Evolutionary conservation across 192 early-diverging fungal genomes (phyloP).

Genomic region (Coemansia sp.): DNA sequence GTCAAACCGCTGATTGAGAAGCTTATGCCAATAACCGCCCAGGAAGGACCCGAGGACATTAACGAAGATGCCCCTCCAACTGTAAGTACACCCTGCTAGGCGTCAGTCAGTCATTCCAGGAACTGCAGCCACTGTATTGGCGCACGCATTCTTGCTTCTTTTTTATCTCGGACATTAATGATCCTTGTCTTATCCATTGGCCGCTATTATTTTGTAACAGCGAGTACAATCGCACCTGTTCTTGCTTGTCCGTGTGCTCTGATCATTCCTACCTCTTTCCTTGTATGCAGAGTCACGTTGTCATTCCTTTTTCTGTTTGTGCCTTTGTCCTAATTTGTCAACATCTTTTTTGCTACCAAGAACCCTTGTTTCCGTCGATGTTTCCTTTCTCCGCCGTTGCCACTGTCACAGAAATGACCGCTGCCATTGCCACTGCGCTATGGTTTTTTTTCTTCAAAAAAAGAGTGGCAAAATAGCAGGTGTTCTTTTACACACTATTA

Average conservation of each 20-base stretch:
- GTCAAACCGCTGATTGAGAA: constrained; percentile 74
- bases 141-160: too few relatives aligned
- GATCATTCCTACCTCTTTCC: constrained; percentile 2
- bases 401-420: too few relatives aligned
- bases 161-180: too few relatives aligned
- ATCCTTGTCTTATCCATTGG: too few relatives aligned
- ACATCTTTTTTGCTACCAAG: not conserved
- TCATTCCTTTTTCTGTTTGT: not conserved
- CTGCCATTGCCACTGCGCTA: too few relatives aligned
- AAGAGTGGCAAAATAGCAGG: not conserved
- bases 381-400: not conserved
- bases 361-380: not conserved
- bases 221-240: too few relatives aligned
- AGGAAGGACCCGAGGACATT: constrained; percentile 73
- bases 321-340: constrained; percentile 7
- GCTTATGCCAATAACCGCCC: constrained; percentile 80
- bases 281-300: constrained; percentile 11
- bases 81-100: constrained; percentile 22
- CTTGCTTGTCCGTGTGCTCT: not conserved
- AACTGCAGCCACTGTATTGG: too few relatives aligned
- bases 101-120: too few relatives aligned
- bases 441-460: too few relatives aligned
- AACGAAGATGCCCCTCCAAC: constrained; percentile 82
- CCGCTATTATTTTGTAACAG: too few relatives aligned
- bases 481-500: too few relatives aligned